Evolutionary conservation across 2,329 filamentous ascomycete species (phyloP), one percentile per base, ranked within the genome.

Genomic region (Pyrenochaeta sp.): DNA sequence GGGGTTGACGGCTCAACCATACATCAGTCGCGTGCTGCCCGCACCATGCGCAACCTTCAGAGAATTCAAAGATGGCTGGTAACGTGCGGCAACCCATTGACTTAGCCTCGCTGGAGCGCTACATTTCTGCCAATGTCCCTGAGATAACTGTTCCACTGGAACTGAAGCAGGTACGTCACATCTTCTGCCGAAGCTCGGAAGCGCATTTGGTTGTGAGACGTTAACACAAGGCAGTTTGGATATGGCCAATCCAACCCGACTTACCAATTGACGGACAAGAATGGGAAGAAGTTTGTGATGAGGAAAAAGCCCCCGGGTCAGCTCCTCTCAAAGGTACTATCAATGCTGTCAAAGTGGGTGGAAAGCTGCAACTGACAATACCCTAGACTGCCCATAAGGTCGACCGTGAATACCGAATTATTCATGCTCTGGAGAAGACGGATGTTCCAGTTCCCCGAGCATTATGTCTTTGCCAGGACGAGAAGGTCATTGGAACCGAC

Each of bases 201-300:
- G 35, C 30, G 11, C 21, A 42, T 7, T 35, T 18, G 41, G 34
- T 46, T 28, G n/a, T n/a, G n/a, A n/a, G n/a, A n/a, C n/a, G n/a
- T n/a, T n/a, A 46, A 42, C 30, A 41, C 28, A 28, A 18, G 14
- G 22, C 64, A 97, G 89, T 99, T 97, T 69, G 90, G 92, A 62
- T 97, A 95, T 71, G 94, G 94, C 48, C 94, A 97, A 75, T 96
- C 90, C 45, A 99, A 97, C 70, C 94, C 94, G 30, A 99, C 94
- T 2, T 99, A 97, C 75, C 90, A 93, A 65, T 80, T 97, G 65
- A 96, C 86, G 11, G 85, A 85, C 38, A 79, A 84, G 55, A 79
- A 85, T 67, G 84, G 85, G 37, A 72, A 77, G 58, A 85, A 86
- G 67, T 96, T 87, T 74, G 94, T 99, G 22, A 82, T 97, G 77